These are phyloP conservation scores for Polyporus tsugae DNA, from an alignment of 1,284 basidiomycete species.

Conservation along the genomic window DNA sequence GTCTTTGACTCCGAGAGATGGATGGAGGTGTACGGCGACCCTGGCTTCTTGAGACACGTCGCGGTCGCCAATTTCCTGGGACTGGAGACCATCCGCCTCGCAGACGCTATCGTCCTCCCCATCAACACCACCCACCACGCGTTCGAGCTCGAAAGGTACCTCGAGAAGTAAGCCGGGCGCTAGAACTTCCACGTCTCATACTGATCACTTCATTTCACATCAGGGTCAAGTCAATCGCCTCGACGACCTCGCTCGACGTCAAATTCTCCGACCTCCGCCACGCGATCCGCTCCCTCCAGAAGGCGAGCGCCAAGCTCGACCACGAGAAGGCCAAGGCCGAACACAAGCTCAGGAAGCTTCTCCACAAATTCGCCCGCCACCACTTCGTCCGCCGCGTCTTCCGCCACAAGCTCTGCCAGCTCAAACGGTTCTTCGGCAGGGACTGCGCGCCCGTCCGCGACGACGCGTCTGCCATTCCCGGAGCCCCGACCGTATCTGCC, in stretches of 20 bases:
- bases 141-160: constrained; percentile 56
- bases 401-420: constrained; percentile 35
- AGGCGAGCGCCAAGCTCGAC: constrained; percentile 64
- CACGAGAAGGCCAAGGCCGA: constrained; percentile 53
- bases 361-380: constrained; percentile 44
- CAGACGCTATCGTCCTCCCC: constrained; percentile 67
- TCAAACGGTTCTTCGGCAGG: constrained; percentile 38
- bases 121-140: constrained; percentile 83
- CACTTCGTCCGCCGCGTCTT: constrained; percentile 36
- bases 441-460: constrained; percentile 30
- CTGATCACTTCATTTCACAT: neutral
- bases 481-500: constrained; percentile 7
- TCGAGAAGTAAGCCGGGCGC: constrained; percentile 51
- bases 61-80: constrained; percentile 77
- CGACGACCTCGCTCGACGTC: constrained; percentile 35
- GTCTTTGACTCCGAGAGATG: constrained; percentile 80
- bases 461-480: constrained; percentile 10
- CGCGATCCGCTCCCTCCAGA: constrained; percentile 61
- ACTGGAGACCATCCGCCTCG: constrained; percentile 66
- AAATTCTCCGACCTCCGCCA: constrained; percentile 47
- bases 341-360: constrained; percentile 37
- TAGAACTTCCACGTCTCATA: neutral
- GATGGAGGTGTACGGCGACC: constrained; percentile 79
- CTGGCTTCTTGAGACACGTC: constrained; percentile 65
- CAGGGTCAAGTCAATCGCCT: constrained; percentile 46